Conservation (phyloP, 257 asterid genomes). For the Rubia yunnanensis region DNA sequence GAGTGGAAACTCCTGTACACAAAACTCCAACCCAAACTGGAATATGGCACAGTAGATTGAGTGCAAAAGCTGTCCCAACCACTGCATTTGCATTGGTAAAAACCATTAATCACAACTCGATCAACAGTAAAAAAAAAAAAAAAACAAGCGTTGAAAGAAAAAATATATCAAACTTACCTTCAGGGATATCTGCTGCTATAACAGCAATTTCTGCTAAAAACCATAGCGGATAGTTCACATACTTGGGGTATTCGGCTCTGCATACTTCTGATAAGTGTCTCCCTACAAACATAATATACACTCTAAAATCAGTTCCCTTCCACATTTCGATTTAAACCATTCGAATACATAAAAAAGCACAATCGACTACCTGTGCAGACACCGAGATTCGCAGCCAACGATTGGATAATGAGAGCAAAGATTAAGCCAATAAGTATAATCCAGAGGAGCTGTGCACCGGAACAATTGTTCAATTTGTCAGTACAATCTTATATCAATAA, state of each 20-base stretch:
- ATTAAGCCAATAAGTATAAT: conserved; percentile 77
- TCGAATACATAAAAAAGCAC: background rate
- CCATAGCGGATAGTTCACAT: conserved; percentile 65
- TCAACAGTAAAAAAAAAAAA: too few species aligned
- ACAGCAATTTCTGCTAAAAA: conserved; percentile 75
- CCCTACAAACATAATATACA: conserved; percentile 25
- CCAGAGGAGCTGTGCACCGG: conserved; percentile 75
- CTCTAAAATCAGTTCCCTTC: too few species aligned
- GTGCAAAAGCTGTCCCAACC: too few species aligned
- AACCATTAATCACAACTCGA: too few species aligned
- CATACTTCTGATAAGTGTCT: conserved; percentile 71
- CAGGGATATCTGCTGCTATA: conserved; percentile 95
- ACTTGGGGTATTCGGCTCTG: conserved; percentile 67
- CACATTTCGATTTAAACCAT: too few species aligned
- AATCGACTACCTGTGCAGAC: conserved; percentile 58
- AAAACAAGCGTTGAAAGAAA: conserved; percentile 75
- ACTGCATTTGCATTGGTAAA: too few species aligned
- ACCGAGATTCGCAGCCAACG: conserved; percentile 93
- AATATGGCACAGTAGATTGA: conserved; percentile 56
- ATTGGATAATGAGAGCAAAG: conserved; percentile 81
- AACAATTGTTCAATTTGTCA: too few species aligned
- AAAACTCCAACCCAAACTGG: conserved; percentile 92
- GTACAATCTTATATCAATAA: background rate
- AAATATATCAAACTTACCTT: conserved; percentile 91
- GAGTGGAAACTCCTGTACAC: conserved; percentile 76